Percentiles rank a stretch among this genome's conserved stretches.
Conservation (phyloP, 2,329 filamentous ascomycete genomes). For the Epichloe aotearoae region DNA sequence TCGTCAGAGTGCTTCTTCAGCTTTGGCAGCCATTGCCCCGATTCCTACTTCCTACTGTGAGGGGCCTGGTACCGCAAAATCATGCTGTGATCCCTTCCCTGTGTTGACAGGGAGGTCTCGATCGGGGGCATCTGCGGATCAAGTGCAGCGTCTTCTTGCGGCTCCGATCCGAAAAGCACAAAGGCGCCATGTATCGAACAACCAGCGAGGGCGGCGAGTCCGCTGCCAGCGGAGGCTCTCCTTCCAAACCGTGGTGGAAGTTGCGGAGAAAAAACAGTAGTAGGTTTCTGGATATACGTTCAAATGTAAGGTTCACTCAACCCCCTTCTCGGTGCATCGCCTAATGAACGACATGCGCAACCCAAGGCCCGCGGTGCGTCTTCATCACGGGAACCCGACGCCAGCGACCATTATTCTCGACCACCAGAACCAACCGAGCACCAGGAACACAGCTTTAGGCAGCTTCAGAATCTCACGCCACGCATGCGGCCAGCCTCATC, state of each 20-base stretch:
- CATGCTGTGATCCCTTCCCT: neutral
- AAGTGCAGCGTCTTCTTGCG: no score
- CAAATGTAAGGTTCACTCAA: neutral
- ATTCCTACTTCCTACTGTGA: no score
- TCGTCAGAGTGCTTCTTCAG: no score
- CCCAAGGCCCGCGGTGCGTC: neutral
- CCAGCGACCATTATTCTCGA: constrained; percentile 15
- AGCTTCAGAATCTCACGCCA: constrained; percentile 22
- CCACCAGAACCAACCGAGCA: constrained; percentile 15
- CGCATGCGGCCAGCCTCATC: constrained; percentile 22
- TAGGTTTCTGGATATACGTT: neutral
- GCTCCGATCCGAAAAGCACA: no score
- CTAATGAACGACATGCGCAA: neutral
- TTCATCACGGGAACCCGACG: constrained; percentile 11
- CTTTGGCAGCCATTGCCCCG: no score
- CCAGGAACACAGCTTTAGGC: constrained; percentile 21
- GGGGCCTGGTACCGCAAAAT: no score
- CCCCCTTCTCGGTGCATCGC: neutral
- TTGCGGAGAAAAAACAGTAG: neutral
- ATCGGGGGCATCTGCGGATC: no score
- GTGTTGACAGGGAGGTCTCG: neutral
- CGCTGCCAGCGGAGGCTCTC: constrained; percentile 1
- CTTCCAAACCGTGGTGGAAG: constrained; percentile 12
- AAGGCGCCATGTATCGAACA: constrained; percentile 13
- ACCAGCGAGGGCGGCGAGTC: constrained; percentile 15